These are phyloP conservation scores for Hansenula lynferdii DNA, from an alignment of 1,139 yeast species.

Conservation along the genomic window DNA sequence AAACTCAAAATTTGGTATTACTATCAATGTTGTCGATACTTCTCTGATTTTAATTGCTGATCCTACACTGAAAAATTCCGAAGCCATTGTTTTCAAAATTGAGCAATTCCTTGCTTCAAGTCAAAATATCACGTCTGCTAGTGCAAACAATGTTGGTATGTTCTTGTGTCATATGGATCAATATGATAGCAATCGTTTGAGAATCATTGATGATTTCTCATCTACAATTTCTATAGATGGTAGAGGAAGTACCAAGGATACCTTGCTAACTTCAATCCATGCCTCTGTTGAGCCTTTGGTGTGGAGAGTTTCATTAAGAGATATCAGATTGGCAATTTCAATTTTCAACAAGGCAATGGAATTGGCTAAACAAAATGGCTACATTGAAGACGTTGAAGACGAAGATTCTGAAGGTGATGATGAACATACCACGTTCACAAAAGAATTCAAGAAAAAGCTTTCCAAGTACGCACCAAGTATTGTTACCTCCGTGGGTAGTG, in stretches of 20 bases:
- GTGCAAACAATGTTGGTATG: constrained; percentile 82
- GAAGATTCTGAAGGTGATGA: constrained; percentile 18
- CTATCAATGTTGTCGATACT: constrained; percentile 72
- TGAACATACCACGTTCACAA: constrained; percentile 42
- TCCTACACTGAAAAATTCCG: constrained; percentile 62
- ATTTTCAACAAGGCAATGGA: constrained; percentile 71
- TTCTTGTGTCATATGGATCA: constrained; percentile 75
- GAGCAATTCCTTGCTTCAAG: constrained; percentile 74
- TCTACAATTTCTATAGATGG: constrained; percentile 70
- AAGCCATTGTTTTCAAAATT: constrained; percentile 86
- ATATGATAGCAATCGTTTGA: constrained; percentile 51
- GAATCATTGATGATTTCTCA: constrained; percentile 88
- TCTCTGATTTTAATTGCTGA: constrained; percentile 80
- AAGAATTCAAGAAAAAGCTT: constrained; percentile 53
- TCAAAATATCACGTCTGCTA: constrained; percentile 56
- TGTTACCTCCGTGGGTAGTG: constrained; percentile 36
- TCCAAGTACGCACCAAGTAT: constrained; percentile 68
- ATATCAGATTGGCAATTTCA: constrained; percentile 71
- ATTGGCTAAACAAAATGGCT: constrained; percentile 28
- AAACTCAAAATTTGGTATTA: constrained; percentile 38
- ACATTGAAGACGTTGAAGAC: constrained; percentile 19
- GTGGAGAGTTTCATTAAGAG: constrained; percentile 79
- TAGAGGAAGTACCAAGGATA: constrained; percentile 55
- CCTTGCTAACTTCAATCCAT: constrained; percentile 58
- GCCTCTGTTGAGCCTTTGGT: constrained; percentile 77